A percentile compares a stretch with the other conserved stretches of the same genome.
Conservation (phyloP, 2,329 filamentous ascomycete genomes). For the Stemphylium lycopersici region DNA sequence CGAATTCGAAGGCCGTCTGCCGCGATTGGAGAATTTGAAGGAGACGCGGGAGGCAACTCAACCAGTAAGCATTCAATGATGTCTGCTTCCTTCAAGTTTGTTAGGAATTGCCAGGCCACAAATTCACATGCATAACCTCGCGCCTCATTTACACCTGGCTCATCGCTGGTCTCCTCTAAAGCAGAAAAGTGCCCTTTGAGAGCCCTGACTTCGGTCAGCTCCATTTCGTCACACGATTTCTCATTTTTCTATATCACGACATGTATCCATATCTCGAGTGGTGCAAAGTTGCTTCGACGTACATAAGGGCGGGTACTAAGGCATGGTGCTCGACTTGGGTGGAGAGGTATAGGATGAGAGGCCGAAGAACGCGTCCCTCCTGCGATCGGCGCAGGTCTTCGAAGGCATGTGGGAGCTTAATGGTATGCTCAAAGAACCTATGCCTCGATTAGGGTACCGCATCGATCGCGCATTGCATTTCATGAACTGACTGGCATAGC, state of each 20-base stretch:
- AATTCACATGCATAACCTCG: slow-evolving; percentile 79
- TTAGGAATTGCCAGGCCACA: slow-evolving; percentile 79
- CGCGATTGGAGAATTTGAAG: slow-evolving; percentile 19
- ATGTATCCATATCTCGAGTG: neutral
- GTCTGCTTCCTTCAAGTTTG: slow-evolving; percentile 72
- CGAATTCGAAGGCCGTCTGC: slow-evolving; percentile 8
- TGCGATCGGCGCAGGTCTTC: slow-evolving; percentile 74
- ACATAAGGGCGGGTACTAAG: slow-evolving; percentile 76
- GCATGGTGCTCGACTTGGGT: slow-evolving; percentile 69
- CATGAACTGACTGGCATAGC: slow-evolving; percentile 56
- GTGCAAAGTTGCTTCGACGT: slow-evolving; percentile 44
- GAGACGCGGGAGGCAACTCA: slow-evolving; percentile 63
- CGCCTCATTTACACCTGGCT: slow-evolving; percentile 70
- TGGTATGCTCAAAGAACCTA: slow-evolving; percentile 58
- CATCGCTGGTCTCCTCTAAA: slow-evolving; percentile 61
- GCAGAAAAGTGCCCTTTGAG: slow-evolving; percentile 76
- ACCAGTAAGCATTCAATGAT: slow-evolving; percentile 76
- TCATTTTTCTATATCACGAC: neutral
- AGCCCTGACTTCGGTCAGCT: slow-evolving; percentile 58
- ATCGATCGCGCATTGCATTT: slow-evolving; percentile 1
- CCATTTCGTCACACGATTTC: neutral
- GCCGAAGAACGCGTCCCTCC: slow-evolving; percentile 61
- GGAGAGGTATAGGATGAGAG: slow-evolving; percentile 70
- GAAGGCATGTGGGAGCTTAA: slow-evolving; percentile 71
- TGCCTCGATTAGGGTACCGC: slow-evolving; percentile 21